Evolutionary conservation across 768 basidiomycete species (phyloP), one percentile per base, ranked within the genome.

Genomic region (Phaeotremella skinneri): DNA sequence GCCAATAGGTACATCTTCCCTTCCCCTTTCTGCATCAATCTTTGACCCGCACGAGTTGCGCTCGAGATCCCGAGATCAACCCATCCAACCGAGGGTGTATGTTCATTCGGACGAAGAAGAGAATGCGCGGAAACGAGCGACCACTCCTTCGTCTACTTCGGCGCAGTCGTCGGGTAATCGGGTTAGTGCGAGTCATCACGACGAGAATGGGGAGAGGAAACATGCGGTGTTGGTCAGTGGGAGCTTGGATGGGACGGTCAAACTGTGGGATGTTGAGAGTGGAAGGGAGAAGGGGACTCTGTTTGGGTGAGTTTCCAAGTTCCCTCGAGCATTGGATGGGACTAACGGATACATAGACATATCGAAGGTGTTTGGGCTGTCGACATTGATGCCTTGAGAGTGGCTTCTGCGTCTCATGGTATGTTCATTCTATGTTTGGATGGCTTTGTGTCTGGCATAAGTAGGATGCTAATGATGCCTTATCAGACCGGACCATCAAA

Each of bases 311-410:
- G 67, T 61, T 17, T 16, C 9, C 2, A 14, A n/a, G n/a, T n/a
- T 34, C n/a, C n/a, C 29, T 5, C 55, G 9, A 17, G 17, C 20
- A 17, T 50, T 41, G 21, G 13, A 11, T 1, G 49, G 4, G 57
- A 31, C 31, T 34, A 37, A 21, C 25, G 25, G 17, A 16, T 7
- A 6, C 21, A 16, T 20, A 60, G 55, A 1, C 93, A 97, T 76
- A 92, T 98, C 68, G 96, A 99, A 74, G 96, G 96, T 54, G 91
- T 99, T 17, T 99, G 96, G 96, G 87, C 86, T 2, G 88, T 98
- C 29, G 91, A 91, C 23, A 86, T 87, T 64, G 92, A 99, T 76
- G 88, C 91, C 72, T 81, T 98, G 69, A 82, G 94, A 53, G 80
- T 99, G 49, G 91, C 92, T 25, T 92, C 89, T 53, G 93, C 86